phyloP scores from a whole-genome alignment of 2,329 filamentous ascomycete species.

The Microdochium nivale region DNA sequence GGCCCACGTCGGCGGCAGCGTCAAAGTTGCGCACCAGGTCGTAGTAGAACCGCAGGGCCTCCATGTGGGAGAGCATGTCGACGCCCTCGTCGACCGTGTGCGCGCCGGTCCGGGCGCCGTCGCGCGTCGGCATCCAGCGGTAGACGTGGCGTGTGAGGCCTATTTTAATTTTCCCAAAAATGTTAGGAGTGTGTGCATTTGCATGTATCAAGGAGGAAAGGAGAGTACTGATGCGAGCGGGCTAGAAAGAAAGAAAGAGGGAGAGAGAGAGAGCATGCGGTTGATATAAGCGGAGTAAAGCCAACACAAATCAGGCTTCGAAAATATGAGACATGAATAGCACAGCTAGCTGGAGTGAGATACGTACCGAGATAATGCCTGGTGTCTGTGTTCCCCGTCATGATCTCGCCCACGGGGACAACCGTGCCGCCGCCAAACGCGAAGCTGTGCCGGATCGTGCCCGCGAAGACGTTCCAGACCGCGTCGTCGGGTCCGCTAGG shows the following conservation, averaged over 20 bases:
- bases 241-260: not conserved
- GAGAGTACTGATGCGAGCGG: not conserved
- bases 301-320: no score
- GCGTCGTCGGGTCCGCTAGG: constrained; percentile 11
- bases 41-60: constrained; percentile 28
- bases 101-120: constrained; percentile 18
- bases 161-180: constrained; percentile 4
- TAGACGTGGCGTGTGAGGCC: constrained; percentile 27
- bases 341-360: no score
- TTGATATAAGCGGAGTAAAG: no score
- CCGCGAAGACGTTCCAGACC: constrained; percentile 22
- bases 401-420: constrained; percentile 25
- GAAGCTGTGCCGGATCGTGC: constrained; percentile 24
- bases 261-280: not conserved
- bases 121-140: constrained; percentile 26
- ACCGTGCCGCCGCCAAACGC: constrained; percentile 23
- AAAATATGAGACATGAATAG: no score
- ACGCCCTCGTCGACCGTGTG: constrained; percentile 30
- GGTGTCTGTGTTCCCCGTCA: constrained; percentile 28
- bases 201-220: no score
- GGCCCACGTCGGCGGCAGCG: constrained; percentile 1
- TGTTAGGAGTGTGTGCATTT: no score
- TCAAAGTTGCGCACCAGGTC: constrained; percentile 27
- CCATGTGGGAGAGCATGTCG: constrained; percentile 28
- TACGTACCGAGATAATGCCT: constrained; percentile 20